Conservation (phyloP, 441 rosid genomes). For the Monsonia emarginata region DNA sequence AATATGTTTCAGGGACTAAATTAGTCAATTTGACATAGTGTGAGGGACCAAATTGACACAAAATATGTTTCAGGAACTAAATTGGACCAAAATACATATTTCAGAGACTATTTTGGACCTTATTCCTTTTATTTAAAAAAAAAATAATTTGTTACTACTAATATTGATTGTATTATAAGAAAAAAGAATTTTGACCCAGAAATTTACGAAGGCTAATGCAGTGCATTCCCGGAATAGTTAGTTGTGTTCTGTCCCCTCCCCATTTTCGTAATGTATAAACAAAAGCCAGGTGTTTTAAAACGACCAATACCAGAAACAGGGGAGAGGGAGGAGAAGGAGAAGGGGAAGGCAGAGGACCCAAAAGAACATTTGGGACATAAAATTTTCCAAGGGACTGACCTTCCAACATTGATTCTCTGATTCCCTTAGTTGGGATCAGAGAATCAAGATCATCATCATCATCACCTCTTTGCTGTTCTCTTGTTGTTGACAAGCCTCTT, state of each 20-base stretch:
- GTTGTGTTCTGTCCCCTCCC: not conserved
- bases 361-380: not conserved
- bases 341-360: not conserved
- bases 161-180: too few relatives aligned
- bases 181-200: too few relatives aligned
- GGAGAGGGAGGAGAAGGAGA: not conserved
- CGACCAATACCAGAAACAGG: not conserved
- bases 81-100: too few relatives aligned
- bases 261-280: not conserved
- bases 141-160: too few relatives aligned
- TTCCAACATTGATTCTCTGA: conserved; percentile 53
- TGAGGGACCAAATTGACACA: too few relatives aligned
- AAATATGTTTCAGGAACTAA: too few relatives aligned
- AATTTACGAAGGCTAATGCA: not conserved
- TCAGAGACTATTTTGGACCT: too few relatives aligned
- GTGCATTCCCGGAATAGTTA: not conserved
- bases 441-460: conserved; percentile 38
- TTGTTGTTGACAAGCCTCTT: not conserved
- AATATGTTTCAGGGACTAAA: too few relatives aligned
- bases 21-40: too few relatives aligned
- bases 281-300: too few relatives aligned
- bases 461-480: not conserved
- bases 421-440: conserved; percentile 59
- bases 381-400: conserved; percentile 6
- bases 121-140: too few relatives aligned